phyloP scores from a whole-genome alignment of 257 asterid species.

The Buddleja alternifolia region DNA sequence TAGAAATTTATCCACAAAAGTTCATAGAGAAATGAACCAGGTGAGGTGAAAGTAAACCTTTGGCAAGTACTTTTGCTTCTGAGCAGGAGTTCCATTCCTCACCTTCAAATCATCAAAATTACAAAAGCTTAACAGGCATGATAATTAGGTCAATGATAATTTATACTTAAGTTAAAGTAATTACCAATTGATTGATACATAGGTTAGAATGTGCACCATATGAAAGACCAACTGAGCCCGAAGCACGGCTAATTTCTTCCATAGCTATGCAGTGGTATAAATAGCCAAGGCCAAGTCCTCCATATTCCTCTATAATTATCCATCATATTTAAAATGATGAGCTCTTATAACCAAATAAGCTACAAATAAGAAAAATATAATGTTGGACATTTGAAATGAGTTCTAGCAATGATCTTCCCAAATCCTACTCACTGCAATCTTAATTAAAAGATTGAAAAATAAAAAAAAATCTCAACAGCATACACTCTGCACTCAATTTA shows the following conservation, averaged over 20 bases:
- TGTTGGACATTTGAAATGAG: not conserved
- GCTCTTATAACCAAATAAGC: conserved; percentile 1
- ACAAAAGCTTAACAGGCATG: conserved; percentile 26
- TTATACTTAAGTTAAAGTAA: conserved; percentile 30
- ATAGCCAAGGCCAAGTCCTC: conserved; percentile 99
- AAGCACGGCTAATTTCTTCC: conserved; percentile 99
- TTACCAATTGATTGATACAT: conserved; percentile 94
- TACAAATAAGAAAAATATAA: not conserved
- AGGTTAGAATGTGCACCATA: conserved; percentile 98
- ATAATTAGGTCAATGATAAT: conserved; percentile 20
- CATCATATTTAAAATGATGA: conserved; percentile 23
- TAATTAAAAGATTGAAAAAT: not conserved
- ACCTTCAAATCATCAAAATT: conserved; percentile 58
- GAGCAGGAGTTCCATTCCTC: conserved; percentile 85
- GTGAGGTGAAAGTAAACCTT: conserved; percentile 60
- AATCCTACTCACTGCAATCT: not conserved
- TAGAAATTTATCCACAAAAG: conserved; percentile 2
- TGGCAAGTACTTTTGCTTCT: conserved; percentile 90
- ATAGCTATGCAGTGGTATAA: conserved; percentile 96
- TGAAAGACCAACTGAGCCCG: conserved; percentile 97
- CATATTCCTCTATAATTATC: conserved; percentile 75
- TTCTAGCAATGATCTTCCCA: not conserved
- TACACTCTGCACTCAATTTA: not conserved
- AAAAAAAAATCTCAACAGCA: not conserved
- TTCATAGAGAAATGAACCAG: conserved; percentile 6